Evolutionary conservation across 2,329 filamentous ascomycete genomes (phyloP).

Genomic region (Knufia petricola): DNA sequence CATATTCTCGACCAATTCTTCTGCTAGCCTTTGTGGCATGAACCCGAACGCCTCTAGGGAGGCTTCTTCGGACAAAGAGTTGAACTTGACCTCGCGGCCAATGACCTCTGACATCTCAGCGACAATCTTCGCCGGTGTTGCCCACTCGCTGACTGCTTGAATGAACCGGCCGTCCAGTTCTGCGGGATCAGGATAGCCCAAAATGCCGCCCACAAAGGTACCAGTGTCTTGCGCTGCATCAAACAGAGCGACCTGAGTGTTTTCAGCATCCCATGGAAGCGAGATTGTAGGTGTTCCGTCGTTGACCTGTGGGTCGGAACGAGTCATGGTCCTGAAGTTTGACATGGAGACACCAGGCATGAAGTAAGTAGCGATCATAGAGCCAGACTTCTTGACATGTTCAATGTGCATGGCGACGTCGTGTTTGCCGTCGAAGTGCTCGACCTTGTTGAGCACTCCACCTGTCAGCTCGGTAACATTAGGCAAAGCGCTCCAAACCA

Average conservation of each 20-base stretch:
- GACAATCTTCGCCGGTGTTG: conserved; percentile 33
- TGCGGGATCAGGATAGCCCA: conserved; percentile 12
- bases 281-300: conserved; percentile 26
- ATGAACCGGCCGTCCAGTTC: conserved; percentile 35
- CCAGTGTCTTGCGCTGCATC: conserved; percentile 39
- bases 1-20: conserved; percentile 48
- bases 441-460: conserved; percentile 28
- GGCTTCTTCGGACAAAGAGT: conserved; percentile 29
- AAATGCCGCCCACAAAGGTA: conserved; percentile 29
- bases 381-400: conserved; percentile 11
- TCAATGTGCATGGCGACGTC: conserved; percentile 32
- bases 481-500: conserved; percentile 35
- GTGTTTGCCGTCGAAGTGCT: conserved; percentile 36
- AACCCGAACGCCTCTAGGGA: conserved; percentile 31
- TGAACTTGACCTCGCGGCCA: conserved; percentile 29
- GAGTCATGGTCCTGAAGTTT: conserved; percentile 30
- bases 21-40: conserved; percentile 32
- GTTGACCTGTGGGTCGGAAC: conserved; percentile 18
- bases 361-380: conserved; percentile 33
- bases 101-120: conserved; percentile 32
- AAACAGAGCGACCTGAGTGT: conserved; percentile 35
- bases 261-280: conserved; percentile 23
- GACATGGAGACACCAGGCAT: conserved; percentile 37
- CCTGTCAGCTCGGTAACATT: conserved; percentile 26
- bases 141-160: conserved; percentile 34